Evolutionary conservation across 2,329 filamentous ascomycete species (phyloP).

Genomic region (Aspergillus melleus): DNA sequence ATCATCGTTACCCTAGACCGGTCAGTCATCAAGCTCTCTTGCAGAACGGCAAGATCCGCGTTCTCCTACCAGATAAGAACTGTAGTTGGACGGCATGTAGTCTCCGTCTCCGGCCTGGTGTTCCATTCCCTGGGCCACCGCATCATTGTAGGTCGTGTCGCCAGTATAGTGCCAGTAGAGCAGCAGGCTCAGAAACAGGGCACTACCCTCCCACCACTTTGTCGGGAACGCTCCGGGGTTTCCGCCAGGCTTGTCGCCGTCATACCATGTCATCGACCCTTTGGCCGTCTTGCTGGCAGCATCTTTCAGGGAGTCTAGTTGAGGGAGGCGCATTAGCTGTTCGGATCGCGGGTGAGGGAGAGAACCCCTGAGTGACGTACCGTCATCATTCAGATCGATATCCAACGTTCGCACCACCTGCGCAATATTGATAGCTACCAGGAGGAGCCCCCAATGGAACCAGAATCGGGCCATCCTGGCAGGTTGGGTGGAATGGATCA

Average conservation of each 20-base stretch:
- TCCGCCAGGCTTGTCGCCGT: conserved; percentile 51
- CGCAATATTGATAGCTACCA: not conserved
- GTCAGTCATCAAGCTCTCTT: not conserved
- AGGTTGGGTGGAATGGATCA: not conserved
- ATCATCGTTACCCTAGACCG: conserved; percentile 64
- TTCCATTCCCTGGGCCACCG: conserved; percentile 47
- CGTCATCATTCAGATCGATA: conserved; percentile 5
- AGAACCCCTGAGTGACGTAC: not conserved
- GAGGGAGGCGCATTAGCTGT: not conserved
- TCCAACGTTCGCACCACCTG: not conserved
- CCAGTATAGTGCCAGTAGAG: conserved; percentile 71
- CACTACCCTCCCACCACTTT: conserved; percentile 74
- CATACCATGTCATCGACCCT: conserved; percentile 55
- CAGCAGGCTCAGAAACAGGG: conserved; percentile 67
- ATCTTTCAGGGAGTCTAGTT: conserved; percentile 43
- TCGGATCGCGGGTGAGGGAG: not conserved
- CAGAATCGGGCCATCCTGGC: not conserved
- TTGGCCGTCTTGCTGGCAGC: conserved; percentile 45
- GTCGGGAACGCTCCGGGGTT: conserved; percentile 61
- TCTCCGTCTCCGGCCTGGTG: conserved; percentile 37
- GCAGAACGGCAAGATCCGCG: no score
- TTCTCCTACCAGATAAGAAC: conserved; percentile 26
- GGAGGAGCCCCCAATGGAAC: not conserved
- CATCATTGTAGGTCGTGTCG: conserved; percentile 62
- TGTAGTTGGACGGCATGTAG: conserved; percentile 41